A percentile compares a stretch with the other conserved stretches of the same genome.
Conservation (phyloP, 139 green algal genomes). For the Coelastrella sp. region DNA sequence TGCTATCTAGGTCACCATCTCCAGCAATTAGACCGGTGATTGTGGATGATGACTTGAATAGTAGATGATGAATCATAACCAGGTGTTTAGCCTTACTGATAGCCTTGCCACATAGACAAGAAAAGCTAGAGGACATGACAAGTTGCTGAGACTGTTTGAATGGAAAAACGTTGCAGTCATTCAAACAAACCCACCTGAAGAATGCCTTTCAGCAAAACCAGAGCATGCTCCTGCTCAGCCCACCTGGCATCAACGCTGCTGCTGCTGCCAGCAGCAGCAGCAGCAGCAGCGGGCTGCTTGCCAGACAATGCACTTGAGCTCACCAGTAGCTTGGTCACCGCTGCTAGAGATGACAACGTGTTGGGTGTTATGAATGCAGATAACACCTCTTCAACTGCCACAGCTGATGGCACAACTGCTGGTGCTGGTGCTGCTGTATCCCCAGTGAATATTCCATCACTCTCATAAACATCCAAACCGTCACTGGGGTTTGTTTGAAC, state of each 20-base stretch:
- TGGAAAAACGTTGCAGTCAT: too few species aligned
- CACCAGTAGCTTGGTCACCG: slow-evolving; percentile 34
- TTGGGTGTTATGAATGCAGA: slow-evolving; percentile 30
- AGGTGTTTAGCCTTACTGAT: too few species aligned
- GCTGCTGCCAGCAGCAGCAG: slow-evolving; percentile 5
- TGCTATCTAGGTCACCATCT: too few species aligned
- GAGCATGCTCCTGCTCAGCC: slow-evolving; percentile 39
- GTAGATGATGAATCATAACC: too few species aligned
- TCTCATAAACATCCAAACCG: neutral
- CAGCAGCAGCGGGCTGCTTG: slow-evolving; percentile 28
- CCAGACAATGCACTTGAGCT: slow-evolving; percentile 16
- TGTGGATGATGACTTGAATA: too few species aligned
- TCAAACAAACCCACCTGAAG: slow-evolving; percentile 29
- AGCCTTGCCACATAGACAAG: too few species aligned
- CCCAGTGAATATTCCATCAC: neutral
- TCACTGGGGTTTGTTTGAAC: neutral
- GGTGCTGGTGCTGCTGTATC: neutral
- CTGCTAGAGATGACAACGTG: slow-evolving; percentile 21
- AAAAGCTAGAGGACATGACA: too few species aligned
- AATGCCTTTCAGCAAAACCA: slow-evolving; percentile 25
- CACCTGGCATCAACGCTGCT: neutral
- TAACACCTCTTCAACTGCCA: slow-evolving; percentile 31
- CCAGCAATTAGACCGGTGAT: too few species aligned
- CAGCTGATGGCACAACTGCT: neutral
- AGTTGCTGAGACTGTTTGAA: too few species aligned